phyloP scores from a whole-genome alignment of 176 grass and related monocot species.

The Hsuehochloa calcarea region DNA sequence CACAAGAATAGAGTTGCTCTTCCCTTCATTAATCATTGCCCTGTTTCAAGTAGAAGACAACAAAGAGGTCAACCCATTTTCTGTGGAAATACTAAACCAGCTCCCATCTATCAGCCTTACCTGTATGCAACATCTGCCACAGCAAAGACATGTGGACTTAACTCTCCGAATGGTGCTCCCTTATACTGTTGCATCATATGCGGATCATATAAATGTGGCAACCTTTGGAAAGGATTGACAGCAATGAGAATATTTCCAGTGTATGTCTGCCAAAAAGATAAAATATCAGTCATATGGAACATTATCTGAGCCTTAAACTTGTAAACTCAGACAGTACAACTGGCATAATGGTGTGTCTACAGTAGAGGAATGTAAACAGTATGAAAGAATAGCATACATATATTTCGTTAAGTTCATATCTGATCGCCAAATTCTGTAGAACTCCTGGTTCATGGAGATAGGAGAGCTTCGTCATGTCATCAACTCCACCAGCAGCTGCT shows the following conservation, averaged over 20 bases:
- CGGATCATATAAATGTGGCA: constrained; percentile 84
- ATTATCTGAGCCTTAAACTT: neutral
- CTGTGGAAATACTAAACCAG: neutral
- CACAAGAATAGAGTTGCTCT: constrained; percentile 96
- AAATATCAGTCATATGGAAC: neutral
- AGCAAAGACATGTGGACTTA: constrained; percentile 98
- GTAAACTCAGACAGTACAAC: constrained; percentile 8
- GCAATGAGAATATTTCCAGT: constrained; percentile 99
- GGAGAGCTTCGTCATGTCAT: constrained; percentile 99
- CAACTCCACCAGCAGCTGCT: constrained; percentile 87
- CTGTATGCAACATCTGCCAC: constrained; percentile 96
- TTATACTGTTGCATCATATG: constrained; percentile 99
- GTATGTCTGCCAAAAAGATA: constrained; percentile 68
- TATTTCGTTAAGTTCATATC: constrained; percentile 99
- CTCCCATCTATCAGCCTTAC: constrained; percentile 37
- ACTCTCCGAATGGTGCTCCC: constrained; percentile 92
- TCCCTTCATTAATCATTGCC: constrained; percentile 92
- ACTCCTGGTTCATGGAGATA: constrained; percentile 98
- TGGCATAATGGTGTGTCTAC: neutral
- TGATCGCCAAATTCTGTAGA: constrained; percentile 74
- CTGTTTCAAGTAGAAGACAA: constrained; percentile 46
- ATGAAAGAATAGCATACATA: constrained; percentile 60
- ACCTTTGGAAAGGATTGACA: constrained; percentile 97
- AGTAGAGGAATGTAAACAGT: constrained; percentile 12
- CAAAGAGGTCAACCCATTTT: constrained; percentile 16